A percentile compares a stretch with the other conserved stretches of the same genome.
Evolutionary conservation across 1,139 yeast genomes (phyloP).

Genomic region (Scheffersomyces illinoinensis): DNA sequence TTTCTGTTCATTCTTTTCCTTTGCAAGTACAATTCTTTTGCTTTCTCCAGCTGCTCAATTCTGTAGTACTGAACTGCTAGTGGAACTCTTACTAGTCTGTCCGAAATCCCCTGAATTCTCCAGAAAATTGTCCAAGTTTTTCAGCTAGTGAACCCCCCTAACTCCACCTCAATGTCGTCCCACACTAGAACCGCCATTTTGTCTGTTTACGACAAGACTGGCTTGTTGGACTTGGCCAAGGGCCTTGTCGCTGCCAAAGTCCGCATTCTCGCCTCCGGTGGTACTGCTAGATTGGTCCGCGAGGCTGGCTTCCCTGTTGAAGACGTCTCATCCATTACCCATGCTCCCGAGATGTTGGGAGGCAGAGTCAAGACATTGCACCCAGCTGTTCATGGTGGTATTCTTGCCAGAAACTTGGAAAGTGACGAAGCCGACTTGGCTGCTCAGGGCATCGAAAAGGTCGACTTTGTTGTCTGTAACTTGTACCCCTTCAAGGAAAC

Average conservation of each 20-base stretch:
- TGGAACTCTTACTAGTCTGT: background rate
- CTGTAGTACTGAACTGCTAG: background rate
- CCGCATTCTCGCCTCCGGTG: constrained; percentile 94
- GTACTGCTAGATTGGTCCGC: constrained; percentile 90
- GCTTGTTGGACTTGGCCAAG: constrained; percentile 91
- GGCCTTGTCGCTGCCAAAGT: constrained; percentile 88
- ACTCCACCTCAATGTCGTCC: constrained; percentile 24
- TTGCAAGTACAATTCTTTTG: background rate
- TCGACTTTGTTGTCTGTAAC: constrained; percentile 95
- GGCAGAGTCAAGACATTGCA: constrained; percentile 98
- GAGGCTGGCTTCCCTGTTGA: constrained; percentile 98
- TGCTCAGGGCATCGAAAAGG: constrained; percentile 89
- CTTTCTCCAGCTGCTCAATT: background rate
- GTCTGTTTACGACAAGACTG: constrained; percentile 97
- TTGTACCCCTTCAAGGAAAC: constrained; percentile 98
- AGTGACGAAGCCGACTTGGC: constrained; percentile 85
- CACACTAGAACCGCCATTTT: constrained; percentile 84
- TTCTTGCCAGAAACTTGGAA: constrained; percentile 88
- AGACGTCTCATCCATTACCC: constrained; percentile 91
- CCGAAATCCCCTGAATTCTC: background rate
- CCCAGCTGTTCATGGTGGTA: constrained; percentile 99
- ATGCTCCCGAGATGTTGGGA: constrained; percentile 98
- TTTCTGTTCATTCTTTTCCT: background rate
- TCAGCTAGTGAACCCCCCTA: constrained; percentile 1
- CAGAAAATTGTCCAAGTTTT: background rate